Conservation (phyloP, 2,329 filamentous ascomycete species). For the Thelonectria blattea region DNA sequence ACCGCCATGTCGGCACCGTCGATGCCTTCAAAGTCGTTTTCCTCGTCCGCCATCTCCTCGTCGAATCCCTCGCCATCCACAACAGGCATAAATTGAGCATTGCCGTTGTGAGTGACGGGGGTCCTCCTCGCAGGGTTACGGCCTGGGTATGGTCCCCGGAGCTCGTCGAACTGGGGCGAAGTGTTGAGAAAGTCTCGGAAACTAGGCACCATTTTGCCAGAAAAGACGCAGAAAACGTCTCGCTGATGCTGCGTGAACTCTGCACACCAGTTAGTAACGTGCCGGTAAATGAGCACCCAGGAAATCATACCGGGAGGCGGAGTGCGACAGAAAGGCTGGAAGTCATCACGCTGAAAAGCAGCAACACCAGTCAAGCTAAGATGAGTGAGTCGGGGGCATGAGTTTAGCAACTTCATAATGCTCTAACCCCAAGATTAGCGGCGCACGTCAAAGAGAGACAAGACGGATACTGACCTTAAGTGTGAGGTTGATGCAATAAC, state of each 20-base stretch:
- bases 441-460: background rate
- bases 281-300: background rate
- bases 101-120: background rate
- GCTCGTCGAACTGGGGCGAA: constrained; percentile 53
- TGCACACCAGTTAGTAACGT: constrained; percentile 43
- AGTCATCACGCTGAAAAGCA: constrained; percentile 84
- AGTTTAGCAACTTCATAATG: constrained; percentile 86
- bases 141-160: constrained; percentile 44
- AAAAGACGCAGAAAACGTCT: constrained; percentile 97
- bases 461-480: constrained; percentile 66
- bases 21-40: constrained; percentile 51
- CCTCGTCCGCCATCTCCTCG: constrained; percentile 52
- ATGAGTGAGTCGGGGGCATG: constrained; percentile 91
- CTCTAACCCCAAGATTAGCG: constrained; percentile 62
- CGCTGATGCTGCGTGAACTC: constrained; percentile 97
- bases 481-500: constrained; percentile 88
- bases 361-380: constrained; percentile 92
- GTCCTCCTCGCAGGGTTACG: constrained; percentile 9
- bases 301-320: constrained; percentile 70
- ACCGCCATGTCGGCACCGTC: constrained; percentile 49
- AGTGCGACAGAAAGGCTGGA: constrained; percentile 84
- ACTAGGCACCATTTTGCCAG: constrained; percentile 78
- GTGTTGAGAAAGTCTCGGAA: constrained; percentile 80
- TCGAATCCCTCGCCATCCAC: constrained; percentile 46
- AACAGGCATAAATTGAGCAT: constrained; percentile 8